Evolutionary conservation across 768 basidiomycete genomes (phyloP).

Genomic region (Leucocoprinus leucothites): DNA sequence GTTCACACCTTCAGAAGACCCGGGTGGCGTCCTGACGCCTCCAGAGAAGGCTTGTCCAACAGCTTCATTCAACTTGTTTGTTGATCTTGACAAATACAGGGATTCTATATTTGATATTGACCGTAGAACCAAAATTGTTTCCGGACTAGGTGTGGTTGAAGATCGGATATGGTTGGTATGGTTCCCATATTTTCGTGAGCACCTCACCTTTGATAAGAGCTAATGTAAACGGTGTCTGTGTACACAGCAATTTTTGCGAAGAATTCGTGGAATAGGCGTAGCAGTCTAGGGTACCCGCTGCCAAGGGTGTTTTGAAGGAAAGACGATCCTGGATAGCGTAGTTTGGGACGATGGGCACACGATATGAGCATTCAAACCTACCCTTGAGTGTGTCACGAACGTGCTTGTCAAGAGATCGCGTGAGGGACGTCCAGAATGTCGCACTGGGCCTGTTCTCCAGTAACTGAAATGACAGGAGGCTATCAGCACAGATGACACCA

Average conservation of each 20-base stretch:
- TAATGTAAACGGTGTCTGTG: slow-evolving; percentile 90
- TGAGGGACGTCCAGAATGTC: slow-evolving; percentile 86
- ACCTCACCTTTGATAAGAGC: slow-evolving; percentile 82
- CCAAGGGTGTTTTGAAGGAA: slow-evolving; percentile 91
- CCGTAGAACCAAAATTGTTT: slow-evolving; percentile 85
- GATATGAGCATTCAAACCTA: slow-evolving; percentile 24
- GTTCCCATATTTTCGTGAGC: too few species aligned
- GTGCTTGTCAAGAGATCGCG: slow-evolving; percentile 78
- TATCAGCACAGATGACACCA: neutral
- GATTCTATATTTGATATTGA: slow-evolving; percentile 82
- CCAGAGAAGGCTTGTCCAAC: slow-evolving; percentile 76
- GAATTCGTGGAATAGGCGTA: slow-evolving; percentile 95
- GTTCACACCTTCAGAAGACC: slow-evolving; percentile 70
- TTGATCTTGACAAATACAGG: slow-evolving; percentile 83
- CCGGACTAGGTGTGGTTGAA: slow-evolving; percentile 54
- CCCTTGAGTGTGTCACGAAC: slow-evolving; percentile 79
- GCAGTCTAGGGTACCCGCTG: slow-evolving; percentile 79
- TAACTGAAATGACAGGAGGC: slow-evolving; percentile 37
- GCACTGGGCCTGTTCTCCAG: slow-evolving; percentile 91
- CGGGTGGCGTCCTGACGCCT: slow-evolving; percentile 67
- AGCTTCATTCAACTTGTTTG: slow-evolving; percentile 79
- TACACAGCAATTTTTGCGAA: slow-evolving; percentile 94
- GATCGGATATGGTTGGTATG: slow-evolving; percentile 1
- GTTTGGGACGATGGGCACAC: neutral
- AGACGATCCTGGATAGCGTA: slow-evolving; percentile 60